Evolutionary conservation across 345 rosid species (phyloP).

Genomic region (Ceriops zippeliana): DNA sequence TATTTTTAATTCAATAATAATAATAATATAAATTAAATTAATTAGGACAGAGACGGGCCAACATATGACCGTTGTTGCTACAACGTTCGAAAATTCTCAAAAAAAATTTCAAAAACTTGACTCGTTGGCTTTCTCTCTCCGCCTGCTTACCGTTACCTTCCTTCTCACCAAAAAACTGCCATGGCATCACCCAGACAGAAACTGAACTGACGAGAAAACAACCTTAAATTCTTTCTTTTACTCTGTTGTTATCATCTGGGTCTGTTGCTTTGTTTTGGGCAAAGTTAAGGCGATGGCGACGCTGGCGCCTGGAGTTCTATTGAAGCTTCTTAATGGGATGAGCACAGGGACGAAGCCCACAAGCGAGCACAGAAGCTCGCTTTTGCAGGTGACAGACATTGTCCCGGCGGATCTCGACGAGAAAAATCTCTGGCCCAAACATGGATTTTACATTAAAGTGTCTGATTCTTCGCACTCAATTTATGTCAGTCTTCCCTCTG

Average conservation of each 20-base stretch:
- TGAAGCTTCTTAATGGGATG: constrained; percentile 81
- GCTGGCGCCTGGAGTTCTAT: constrained; percentile 70
- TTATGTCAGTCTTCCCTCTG: constrained; percentile 82
- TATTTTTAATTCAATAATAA: too few relatives aligned
- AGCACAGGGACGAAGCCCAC: constrained; percentile 81
- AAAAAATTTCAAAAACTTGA: not conserved
- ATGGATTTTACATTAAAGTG: constrained; percentile 88
- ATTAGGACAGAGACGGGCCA: constrained; percentile 18
- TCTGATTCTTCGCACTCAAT: constrained; percentile 92
- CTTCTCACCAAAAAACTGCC: constrained; percentile 1
- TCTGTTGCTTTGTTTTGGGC: constrained; percentile 2
- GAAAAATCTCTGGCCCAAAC: constrained; percentile 80
- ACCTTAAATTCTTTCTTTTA: not conserved
- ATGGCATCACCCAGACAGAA: constrained; percentile 6
- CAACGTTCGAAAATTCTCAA: constrained; percentile 45
- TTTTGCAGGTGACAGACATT: constrained; percentile 85
- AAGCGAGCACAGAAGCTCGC: constrained; percentile 78
- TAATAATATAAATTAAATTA: not conserved
- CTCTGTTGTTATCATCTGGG: constrained; percentile 1
- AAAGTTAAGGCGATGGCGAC: constrained; percentile 50
- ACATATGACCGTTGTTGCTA: constrained; percentile 47
- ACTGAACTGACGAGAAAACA: not conserved
- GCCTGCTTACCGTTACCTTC: constrained; percentile 40
- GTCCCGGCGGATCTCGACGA: constrained; percentile 96
- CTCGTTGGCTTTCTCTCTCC: constrained; percentile 8